Evolutionary conservation across 2,329 filamentous ascomycete genomes (phyloP).

Genomic region (Microdochium nivale): DNA sequence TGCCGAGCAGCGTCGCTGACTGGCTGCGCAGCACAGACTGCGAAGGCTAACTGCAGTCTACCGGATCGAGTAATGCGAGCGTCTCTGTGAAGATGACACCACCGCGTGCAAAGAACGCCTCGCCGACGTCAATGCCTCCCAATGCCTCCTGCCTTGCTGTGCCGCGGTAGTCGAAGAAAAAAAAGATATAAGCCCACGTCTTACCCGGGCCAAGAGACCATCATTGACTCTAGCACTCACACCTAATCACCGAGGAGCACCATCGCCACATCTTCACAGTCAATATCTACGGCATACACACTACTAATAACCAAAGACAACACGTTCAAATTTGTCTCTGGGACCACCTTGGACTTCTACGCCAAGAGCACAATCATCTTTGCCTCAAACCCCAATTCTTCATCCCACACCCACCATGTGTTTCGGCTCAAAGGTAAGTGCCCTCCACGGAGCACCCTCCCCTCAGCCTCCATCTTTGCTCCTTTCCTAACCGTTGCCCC

Average conservation of each 20-base stretch:
- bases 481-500: background rate
- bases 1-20: too few relatives aligned
- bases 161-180: background rate
- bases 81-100: too few relatives aligned
- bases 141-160: too few relatives aligned
- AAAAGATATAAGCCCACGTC: background rate
- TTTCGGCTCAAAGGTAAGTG: background rate
- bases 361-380: background rate
- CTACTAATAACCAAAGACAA: background rate
- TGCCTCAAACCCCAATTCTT: background rate
- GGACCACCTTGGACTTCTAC: background rate
- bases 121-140: too few relatives aligned
- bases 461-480: background rate
- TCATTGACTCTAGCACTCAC: too few relatives aligned
- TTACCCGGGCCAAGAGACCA: too few relatives aligned
- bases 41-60: too few relatives aligned
- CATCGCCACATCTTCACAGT: background rate
- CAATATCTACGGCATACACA: background rate
- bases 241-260: too few relatives aligned
- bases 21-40: too few relatives aligned
- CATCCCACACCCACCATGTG: background rate
- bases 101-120: too few relatives aligned
- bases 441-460: background rate
- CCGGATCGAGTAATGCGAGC: too few relatives aligned
- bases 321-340: background rate